A percentile compares a stretch with the other conserved stretches of the same genome.
Conservation (phyloP, 768 basidiomycete species). For the Mycena vitilis region DNA sequence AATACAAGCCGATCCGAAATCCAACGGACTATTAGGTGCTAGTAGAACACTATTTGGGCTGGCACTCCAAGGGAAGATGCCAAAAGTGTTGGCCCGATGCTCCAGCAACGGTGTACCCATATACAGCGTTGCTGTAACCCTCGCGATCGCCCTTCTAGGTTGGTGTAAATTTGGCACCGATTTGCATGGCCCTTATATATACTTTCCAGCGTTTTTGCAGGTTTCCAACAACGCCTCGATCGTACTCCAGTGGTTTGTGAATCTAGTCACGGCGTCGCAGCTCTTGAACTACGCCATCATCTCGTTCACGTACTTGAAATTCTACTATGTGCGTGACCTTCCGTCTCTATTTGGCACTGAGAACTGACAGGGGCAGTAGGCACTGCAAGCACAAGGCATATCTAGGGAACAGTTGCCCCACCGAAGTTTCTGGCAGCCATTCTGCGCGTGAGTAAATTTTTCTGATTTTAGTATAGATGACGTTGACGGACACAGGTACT, state of each 20-base stretch:
- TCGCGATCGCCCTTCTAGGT: slow-evolving; percentile 53
- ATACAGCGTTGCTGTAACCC: slow-evolving; percentile 59
- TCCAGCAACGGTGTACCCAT: slow-evolving; percentile 69
- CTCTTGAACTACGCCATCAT: slow-evolving; percentile 61
- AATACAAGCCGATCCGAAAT: neutral
- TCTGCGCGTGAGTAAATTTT: slow-evolving; percentile 53
- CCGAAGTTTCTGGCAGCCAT: slow-evolving; percentile 62
- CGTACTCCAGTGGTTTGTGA: slow-evolving; percentile 64
- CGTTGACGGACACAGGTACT: slow-evolving; percentile 47
- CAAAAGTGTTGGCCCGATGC: slow-evolving; percentile 63
- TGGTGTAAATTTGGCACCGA: slow-evolving; percentile 23
- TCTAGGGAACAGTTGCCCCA: slow-evolving; percentile 57
- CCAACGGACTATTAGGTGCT: slow-evolving; percentile 40
- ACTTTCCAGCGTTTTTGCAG: slow-evolving; percentile 57
- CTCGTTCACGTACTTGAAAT: slow-evolving; percentile 60
- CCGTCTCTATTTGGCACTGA: neutral
- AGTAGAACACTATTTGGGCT: slow-evolving; percentile 65
- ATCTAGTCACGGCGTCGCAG: slow-evolving; percentile 61
- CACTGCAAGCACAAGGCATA: slow-evolving; percentile 58
- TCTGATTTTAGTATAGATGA: neutral
- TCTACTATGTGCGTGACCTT: slow-evolving; percentile 51
- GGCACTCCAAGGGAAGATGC: slow-evolving; percentile 71
- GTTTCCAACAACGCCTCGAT: slow-evolving; percentile 60
- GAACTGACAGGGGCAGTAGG: slow-evolving; percentile 42
- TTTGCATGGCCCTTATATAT: neutral